These are phyloP conservation scores for Vitis cinerea DNA, from an alignment of 164 flowering plant species.

Conservation along the genomic window DNA sequence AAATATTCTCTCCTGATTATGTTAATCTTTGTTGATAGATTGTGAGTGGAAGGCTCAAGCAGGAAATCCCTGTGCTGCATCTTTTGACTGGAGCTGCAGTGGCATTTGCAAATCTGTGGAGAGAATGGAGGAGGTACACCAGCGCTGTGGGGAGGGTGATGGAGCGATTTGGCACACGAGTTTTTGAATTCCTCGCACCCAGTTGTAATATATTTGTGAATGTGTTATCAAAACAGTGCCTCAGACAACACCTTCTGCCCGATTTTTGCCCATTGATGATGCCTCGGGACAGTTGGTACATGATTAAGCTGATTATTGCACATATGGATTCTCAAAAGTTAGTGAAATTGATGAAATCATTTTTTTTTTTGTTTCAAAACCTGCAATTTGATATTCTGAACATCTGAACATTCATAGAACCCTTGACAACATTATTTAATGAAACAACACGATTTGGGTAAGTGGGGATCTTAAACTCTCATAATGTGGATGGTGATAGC, in stretches of 20 bases:
- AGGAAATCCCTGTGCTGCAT: constrained; percentile 89
- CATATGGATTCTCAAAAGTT: constrained; percentile 11
- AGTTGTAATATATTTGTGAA: constrained; percentile 31
- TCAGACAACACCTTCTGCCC: constrained; percentile 23
- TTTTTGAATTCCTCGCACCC: constrained; percentile 35
- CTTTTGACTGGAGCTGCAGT: constrained; percentile 97
- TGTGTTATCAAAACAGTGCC: neutral
- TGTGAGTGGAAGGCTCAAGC: constrained; percentile 96
- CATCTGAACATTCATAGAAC: neutral
- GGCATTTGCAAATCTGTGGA: constrained; percentile 90
- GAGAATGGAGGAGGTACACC: constrained; percentile 83
- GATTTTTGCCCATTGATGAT: constrained; percentile 35
- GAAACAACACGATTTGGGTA: no score
- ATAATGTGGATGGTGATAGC: no score
- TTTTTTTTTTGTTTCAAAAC: neutral
- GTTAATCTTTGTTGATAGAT: constrained; percentile 31
- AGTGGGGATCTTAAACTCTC: no score
- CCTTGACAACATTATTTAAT: no score
- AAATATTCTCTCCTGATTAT: neutral
- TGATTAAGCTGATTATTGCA: constrained; percentile 16
- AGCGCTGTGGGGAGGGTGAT: constrained; percentile 80
- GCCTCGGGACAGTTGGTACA: constrained; percentile 28
- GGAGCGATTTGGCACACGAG: constrained; percentile 77
- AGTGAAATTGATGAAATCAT: neutral
- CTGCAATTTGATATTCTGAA: neutral